A percentile compares a stretch with the other conserved stretches of the same genome.
These are phyloP conservation scores for Mortierella claussenii DNA, from an alignment of 192 early-diverging fungal species.

Conservation along the genomic window DNA sequence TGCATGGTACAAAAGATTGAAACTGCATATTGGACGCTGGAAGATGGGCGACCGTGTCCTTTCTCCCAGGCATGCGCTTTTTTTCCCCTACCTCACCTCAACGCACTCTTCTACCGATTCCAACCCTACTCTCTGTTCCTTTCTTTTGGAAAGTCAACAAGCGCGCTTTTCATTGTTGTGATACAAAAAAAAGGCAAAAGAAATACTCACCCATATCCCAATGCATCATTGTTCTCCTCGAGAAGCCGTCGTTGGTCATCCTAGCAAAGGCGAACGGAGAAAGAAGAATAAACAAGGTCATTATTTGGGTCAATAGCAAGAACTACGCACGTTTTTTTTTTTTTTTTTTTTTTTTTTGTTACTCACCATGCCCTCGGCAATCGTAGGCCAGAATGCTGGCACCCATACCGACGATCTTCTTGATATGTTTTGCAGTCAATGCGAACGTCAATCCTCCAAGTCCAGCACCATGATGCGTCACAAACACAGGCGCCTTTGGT, in stretches of 20 bases:
- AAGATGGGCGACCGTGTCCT: no score
- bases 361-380: constrained; percentile 82
- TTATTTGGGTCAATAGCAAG: no score
- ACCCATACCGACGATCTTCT: constrained; percentile 39
- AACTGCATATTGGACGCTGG: no score
- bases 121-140: no score
- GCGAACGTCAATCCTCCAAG: constrained; percentile 75
- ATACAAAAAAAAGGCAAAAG: neutral
- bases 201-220: constrained; percentile 28
- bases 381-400: constrained; percentile 71
- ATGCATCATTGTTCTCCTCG: constrained; percentile 7
- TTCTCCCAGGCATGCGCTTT: no score
- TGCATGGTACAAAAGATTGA: no score
- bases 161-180: no score
- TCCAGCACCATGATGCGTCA: constrained; percentile 88
- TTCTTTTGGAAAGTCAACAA: no score
- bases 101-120: no score
- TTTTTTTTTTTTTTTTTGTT: no score
- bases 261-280: neutral
- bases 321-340: no score
- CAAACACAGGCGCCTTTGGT: constrained; percentile 69
- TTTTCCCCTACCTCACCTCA: no score
- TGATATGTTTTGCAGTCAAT: constrained; percentile 65
- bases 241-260: constrained; percentile 31
- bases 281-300: neutral